Percentiles rank a stretch among this genome's conserved stretches.
These are phyloP conservation scores for Triticum turgidum DNA, from an alignment of 176 grass and related monocot genomes.

Conservation along the genomic window DNA sequence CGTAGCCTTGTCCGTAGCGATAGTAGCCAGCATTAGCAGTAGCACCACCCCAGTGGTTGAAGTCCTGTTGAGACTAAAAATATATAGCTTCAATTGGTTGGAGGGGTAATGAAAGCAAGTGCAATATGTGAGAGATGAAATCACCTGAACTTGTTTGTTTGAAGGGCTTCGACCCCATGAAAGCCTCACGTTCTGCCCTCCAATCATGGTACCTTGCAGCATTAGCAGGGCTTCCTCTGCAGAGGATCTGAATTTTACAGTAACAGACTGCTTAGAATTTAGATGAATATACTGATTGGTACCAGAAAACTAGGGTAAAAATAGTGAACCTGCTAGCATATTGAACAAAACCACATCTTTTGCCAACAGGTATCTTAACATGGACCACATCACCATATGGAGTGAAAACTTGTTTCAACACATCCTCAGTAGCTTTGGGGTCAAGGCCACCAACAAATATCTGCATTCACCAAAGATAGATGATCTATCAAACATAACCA, in stretches of 20 bases:
- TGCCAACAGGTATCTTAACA: conserved; percentile 94
- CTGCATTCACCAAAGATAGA: too few species aligned
- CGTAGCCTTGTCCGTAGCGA: conserved; percentile 65
- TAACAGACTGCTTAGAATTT: too few species aligned
- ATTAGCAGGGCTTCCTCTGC: conserved; percentile 73
- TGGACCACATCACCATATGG: conserved; percentile 82
- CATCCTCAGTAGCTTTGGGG: conserved; percentile 77
- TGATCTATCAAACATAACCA: too few species aligned
- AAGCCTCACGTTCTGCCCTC: conserved; percentile 88
- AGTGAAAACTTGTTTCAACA: conserved; percentile 70
- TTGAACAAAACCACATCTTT: conserved; percentile 97
- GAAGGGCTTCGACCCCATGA: conserved; percentile 96
- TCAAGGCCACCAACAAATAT: conserved; percentile 96
- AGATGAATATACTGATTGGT: too few species aligned
- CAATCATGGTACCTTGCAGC: conserved; percentile 79
- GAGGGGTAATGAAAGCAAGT: too few species aligned
- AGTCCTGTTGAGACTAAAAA: conserved; percentile 51
- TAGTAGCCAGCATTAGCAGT: conserved; percentile 53
- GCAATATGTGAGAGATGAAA: too few species aligned
- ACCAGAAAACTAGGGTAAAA: too few species aligned
- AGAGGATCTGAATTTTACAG: conserved; percentile 22
- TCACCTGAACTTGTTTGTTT: conserved; percentile 59
- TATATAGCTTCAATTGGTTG: too few species aligned
- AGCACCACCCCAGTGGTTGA: conserved; percentile 57
- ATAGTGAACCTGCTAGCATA: conserved; percentile 50